phyloP scores from a whole-genome alignment of 2,329 filamentous ascomycete species.

The Aureobasidium sp. region DNA sequence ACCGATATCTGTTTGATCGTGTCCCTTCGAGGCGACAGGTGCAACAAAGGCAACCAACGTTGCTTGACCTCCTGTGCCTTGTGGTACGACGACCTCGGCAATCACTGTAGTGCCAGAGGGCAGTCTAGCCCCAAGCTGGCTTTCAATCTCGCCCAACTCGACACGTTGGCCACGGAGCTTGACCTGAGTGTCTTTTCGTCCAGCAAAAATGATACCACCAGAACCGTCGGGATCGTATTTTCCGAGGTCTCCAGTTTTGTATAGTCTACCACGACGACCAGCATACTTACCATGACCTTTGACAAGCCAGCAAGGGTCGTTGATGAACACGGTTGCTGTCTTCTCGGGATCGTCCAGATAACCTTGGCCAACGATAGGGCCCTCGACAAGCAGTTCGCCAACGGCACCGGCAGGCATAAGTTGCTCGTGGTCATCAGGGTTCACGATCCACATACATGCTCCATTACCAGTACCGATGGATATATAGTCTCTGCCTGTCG shows the following conservation, averaged over 20 bases:
- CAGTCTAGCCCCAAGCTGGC: conserved; percentile 26
- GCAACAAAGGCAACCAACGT: conserved; percentile 15
- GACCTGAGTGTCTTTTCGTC: conserved; percentile 57
- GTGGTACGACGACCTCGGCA: conserved; percentile 39
- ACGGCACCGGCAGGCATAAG: conserved; percentile 35
- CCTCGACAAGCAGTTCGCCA: conserved; percentile 40
- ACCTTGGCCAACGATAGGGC: conserved; percentile 35
- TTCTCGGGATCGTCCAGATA: conserved; percentile 29
- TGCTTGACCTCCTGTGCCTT: conserved; percentile 11
- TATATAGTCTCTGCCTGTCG: conserved; percentile 11
- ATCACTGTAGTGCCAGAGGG: conserved; percentile 34
- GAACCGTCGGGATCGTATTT: conserved; percentile 43
- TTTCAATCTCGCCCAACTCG: conserved; percentile 48
- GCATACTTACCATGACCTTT: conserved; percentile 1
- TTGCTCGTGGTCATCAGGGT: conserved; percentile 20
- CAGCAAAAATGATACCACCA: conserved; percentile 48
- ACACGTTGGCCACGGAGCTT: conserved; percentile 59
- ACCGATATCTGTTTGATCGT: not conserved
- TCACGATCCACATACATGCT: conserved; percentile 24
- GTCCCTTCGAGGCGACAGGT: not conserved
- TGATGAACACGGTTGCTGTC: conserved; percentile 25
- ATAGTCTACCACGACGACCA: conserved; percentile 41
- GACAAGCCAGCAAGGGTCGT: conserved; percentile 19
- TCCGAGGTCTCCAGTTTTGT: conserved; percentile 53
- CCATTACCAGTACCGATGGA: conserved; percentile 16